Base-by-base conservation (phyloP, 2,329 filamentous ascomycete genomes). In the Aspergillus ochraceus region DNA sequence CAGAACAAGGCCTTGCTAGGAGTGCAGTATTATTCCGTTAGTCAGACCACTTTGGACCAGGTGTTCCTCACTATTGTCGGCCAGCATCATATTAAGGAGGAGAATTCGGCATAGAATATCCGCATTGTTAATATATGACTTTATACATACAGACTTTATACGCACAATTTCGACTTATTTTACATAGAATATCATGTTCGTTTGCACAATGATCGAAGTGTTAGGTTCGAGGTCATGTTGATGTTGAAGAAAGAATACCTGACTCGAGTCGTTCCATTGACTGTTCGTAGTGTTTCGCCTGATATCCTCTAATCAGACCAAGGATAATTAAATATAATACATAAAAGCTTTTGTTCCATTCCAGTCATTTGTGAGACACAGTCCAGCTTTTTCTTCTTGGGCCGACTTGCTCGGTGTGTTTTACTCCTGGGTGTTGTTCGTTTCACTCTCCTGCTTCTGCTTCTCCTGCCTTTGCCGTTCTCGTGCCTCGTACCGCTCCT, bases 41-140 rank as follows among this genome's bases (percentile, higher is more conserved):
- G 86, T 59, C 91, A 91, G 24, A 95, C 92, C 19, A 96, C 91
- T 17, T 78, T 97, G 47, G 93, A 97, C 71, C 91, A 97, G 75
- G 92, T 97, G 0, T 97, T 97, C 76, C 76, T 97, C 73, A 84
- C 84, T 26, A 95, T 97, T 71, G 92, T 97, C 0, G 88, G 88
- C 1, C 85, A 87, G 74, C 90, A 96, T 73, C 87, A 92, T 72
- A 84, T 94, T 6, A 81, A 88, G 65, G 91, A 96, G 73, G 92
- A 94, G 77, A 71, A 68, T 59, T 64, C 58, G 22, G 26, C 26
- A 29, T 29, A 29, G 26, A 29, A 6, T 29, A 29, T 29, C 3
- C 9, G 26, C 26, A 29, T 29, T 29, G 26, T 29, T 29, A 29
- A 29, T 29, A 29, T 29, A 29, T 29, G 26, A 9, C 26, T 10